A percentile compares a stretch with the other conserved stretches of the same genome.
Evolutionary conservation across 1,284 basidiomycete species (phyloP).

Genomic region (Pascua guehoae): DNA sequence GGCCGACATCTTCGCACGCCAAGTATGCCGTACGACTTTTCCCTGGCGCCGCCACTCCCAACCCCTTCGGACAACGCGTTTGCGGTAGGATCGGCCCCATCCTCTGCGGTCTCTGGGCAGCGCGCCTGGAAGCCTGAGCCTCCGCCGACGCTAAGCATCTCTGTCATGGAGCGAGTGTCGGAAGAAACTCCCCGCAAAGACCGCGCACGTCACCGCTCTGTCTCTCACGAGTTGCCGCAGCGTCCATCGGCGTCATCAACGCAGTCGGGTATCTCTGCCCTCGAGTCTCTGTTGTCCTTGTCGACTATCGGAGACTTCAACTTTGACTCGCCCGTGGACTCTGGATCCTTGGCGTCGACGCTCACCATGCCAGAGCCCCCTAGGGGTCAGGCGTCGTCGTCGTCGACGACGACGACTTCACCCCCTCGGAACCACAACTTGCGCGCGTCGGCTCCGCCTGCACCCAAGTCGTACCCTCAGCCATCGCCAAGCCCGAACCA

Average conservation of each 20-base stretch:
- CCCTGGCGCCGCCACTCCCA: constrained; percentile 24
- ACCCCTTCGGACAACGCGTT: constrained; percentile 8
- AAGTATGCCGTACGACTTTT: constrained; percentile 41
- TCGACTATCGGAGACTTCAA: constrained; percentile 34
- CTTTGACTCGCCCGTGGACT: constrained; percentile 40
- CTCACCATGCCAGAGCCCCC: constrained; percentile 22
- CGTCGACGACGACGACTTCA: constrained; percentile 4
- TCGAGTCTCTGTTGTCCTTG: constrained; percentile 21
- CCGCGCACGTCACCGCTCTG: constrained; percentile 14
- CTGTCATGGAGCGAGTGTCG: constrained; percentile 26
- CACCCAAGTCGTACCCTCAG: constrained; percentile 12
- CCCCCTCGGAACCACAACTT: constrained; percentile 9
- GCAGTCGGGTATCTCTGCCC: constrained; percentile 7
- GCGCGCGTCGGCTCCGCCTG: constrained; percentile 21
- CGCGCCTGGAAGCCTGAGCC: constrained; percentile 15
- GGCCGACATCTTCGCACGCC: constrained; percentile 40
- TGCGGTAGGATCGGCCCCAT: constrained; percentile 13
- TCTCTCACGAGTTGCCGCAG: constrained; percentile 17
- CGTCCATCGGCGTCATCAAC: constrained; percentile 2
- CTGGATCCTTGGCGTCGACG: constrained; percentile 30
- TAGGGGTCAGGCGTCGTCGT: not conserved
- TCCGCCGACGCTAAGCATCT: not conserved
- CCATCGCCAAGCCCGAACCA: not conserved
- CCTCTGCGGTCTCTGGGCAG: not conserved
- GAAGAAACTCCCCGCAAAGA: constrained; percentile 25